Base-by-base conservation (phyloP, 495 filamentous ascomycete genomes). In the Cercophora newfieldiana region DNA sequence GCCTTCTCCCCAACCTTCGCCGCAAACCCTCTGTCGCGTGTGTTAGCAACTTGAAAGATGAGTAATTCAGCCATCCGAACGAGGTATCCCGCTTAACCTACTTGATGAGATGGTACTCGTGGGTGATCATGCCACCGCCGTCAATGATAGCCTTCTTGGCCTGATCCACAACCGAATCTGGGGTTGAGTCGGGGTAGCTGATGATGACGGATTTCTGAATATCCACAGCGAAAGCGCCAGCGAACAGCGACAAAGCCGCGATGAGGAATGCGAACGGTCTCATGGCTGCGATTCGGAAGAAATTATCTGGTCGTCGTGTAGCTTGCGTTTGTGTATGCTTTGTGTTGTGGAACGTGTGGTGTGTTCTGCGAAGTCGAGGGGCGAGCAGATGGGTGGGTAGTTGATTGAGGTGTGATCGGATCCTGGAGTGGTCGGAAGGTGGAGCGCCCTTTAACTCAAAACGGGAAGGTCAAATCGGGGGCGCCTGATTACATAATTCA, bases 121-220 rank as follows among this genome's bases (percentile, higher is more conserved):
- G 85, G 37, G 80, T 87, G 61, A 82, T 84, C 21, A 78, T 61
- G 53, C 90, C 78, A 68, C 91, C 91, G 47, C 89, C 87, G 60
- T 87, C 80, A 26, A 77, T 76, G 68, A 97, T 86, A 0, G 87
- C 87, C 31, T 88, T 78, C 80, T 88, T 96, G 44, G 90, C 91
- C 57, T 90, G 72, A 16, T 85, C 77, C 24, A 96, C 69, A 21
- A 95, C 80, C 25, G 80, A 83, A 60, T 89, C 81, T 18, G 93
- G 90, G 7, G 91, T 94, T 57, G 87, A 82, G 47, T 86, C 78
- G 25, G 89, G 88, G 74, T 91, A 97, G 71, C 85, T 90, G 72
- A 97, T 82, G 66, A 96, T 85, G 58, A 94, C 86, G 56, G 89
- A 86, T 71, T 93, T 91, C 66, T 89, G 83, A 64, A 79, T 67